phyloP scores from a whole-genome alignment of 106 monocot species.

The Dendrobium officinale region DNA sequence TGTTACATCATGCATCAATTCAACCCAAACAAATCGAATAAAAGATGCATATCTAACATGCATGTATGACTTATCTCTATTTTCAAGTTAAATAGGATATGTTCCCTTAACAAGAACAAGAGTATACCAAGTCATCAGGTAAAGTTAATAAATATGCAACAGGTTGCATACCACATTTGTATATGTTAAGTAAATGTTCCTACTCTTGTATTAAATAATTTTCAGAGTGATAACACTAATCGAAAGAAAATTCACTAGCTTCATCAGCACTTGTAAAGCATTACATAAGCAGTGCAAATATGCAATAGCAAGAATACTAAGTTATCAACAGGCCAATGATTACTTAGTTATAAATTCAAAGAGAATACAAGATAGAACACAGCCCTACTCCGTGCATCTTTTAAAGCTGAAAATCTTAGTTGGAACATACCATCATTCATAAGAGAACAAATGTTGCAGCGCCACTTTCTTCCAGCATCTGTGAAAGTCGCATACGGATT shows the following conservation, averaged over 20 bases:
- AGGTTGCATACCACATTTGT: background rate
- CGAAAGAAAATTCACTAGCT: background rate
- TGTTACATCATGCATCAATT: background rate
- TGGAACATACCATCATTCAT: slow-evolving; percentile 82
- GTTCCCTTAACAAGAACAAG: background rate
- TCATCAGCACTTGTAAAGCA: background rate
- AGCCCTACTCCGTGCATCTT: background rate
- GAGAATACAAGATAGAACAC: background rate
- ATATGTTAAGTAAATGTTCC: background rate
- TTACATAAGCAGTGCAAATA: background rate
- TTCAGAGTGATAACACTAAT: background rate
- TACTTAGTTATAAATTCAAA: background rate
- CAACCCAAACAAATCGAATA: background rate
- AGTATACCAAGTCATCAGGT: background rate
- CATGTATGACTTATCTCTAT: background rate
- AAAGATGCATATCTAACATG: background rate
- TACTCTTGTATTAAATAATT: background rate
- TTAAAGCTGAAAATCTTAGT: background rate
- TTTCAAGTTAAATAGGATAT: background rate
- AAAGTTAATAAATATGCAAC: background rate
- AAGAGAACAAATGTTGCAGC: slow-evolving; percentile 90
- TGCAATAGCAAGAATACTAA: background rate
- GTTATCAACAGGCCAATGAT: background rate
- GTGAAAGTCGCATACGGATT: slow-evolving; percentile 94
- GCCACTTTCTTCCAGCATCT: slow-evolving; percentile 95